Evolutionary conservation across 495 filamentous ascomycete species (phyloP).

Genomic region (Sporormia fimetaria): DNA sequence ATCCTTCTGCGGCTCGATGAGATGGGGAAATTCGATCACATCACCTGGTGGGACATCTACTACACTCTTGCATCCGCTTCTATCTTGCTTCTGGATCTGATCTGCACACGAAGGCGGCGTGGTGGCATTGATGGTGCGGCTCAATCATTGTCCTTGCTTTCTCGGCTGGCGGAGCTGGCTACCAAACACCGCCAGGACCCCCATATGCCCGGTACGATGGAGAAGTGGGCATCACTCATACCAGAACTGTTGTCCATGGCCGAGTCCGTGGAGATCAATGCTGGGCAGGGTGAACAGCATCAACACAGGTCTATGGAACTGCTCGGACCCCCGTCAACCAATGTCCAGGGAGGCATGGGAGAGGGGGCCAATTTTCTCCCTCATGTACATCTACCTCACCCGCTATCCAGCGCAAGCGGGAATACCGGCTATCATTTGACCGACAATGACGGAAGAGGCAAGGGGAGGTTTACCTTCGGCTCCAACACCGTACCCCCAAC

Average conservation of each 20-base stretch:
- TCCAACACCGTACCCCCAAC: no score
- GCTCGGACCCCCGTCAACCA: no score
- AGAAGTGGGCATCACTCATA: constrained; percentile 15
- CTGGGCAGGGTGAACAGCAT: no score
- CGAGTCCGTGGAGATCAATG: constrained; percentile 6
- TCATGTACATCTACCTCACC: no score
- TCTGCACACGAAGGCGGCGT: constrained; percentile 7
- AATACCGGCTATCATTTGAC: no score
- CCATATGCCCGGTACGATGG: constrained; percentile 19
- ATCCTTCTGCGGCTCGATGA: constrained; percentile 20
- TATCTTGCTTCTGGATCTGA: constrained; percentile 25
- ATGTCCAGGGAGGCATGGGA: no score
- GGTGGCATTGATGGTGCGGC: neutral
- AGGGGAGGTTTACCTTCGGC: no score
- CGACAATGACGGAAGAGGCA: no score
- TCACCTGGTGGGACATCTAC: constrained; percentile 28
- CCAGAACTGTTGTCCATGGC: constrained; percentile 15
- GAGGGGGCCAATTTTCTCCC: no score
- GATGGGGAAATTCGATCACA: constrained; percentile 22
- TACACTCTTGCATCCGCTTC: constrained; percentile 23
- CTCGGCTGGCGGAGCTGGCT: constrained; percentile 15
- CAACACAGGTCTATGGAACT: no score
- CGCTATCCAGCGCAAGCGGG: no score
- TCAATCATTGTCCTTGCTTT: constrained; percentile 11
- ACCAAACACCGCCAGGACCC: constrained; percentile 8